Percentiles rank a stretch among this genome's conserved stretches.
These are phyloP conservation scores for Alloascoidea africana DNA, from an alignment of 805 yeast species.

Conservation along the genomic window DNA sequence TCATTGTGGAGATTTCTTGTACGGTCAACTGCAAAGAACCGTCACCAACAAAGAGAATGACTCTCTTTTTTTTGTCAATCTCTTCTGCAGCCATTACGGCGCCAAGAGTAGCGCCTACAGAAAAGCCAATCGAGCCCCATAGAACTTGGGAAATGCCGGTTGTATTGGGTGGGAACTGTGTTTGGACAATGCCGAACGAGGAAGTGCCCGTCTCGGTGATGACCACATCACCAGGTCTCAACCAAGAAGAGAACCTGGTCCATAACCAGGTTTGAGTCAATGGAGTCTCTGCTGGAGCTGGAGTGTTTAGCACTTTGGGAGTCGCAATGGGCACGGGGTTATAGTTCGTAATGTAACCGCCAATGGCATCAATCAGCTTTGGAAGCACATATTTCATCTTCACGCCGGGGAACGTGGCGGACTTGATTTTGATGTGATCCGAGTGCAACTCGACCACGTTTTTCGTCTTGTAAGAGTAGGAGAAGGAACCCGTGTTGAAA, in stretches of 20 bases:
- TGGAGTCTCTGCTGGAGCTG: constrained; percentile 29
- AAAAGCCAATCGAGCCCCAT: constrained; percentile 55
- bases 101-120: constrained; percentile 50
- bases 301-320: constrained; percentile 28
- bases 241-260: constrained; percentile 35
- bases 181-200: constrained; percentile 43
- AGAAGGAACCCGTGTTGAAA: constrained; percentile 78
- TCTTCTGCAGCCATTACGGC: constrained; percentile 45
- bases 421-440: constrained; percentile 33
- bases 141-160: constrained; percentile 44
- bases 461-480: constrained; percentile 38
- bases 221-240: constrained; percentile 39
- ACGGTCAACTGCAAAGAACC: constrained; percentile 57
- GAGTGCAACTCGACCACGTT: constrained; percentile 42
- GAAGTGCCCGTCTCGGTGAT: constrained; percentile 56
- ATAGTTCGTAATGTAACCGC: constrained; percentile 21
- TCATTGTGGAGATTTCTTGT: constrained; percentile 46
- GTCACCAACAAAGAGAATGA: constrained; percentile 48
- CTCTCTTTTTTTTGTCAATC: constrained; percentile 27
- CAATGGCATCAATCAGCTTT: constrained; percentile 14
- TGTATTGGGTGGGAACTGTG: constrained; percentile 34
- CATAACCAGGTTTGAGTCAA: constrained; percentile 31
- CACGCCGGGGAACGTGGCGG: constrained; percentile 36
- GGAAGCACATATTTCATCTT: constrained; percentile 30
- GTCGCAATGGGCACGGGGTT: constrained; percentile 42